Base-by-base conservation (phyloP, 2,329 filamentous ascomycete species). In the Fusarium mangiferae region DNA sequence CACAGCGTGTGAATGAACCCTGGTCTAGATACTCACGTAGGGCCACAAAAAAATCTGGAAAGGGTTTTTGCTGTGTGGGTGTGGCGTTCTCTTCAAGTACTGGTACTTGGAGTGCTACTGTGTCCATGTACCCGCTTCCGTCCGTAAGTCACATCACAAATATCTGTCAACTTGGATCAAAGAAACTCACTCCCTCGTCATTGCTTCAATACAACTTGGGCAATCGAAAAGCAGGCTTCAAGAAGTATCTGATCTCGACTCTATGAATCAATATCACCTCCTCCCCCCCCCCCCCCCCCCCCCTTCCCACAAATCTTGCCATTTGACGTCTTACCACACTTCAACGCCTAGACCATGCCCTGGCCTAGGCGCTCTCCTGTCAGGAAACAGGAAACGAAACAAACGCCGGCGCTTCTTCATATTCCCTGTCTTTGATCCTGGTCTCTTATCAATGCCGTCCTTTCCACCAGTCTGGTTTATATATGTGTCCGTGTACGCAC, bases 311-410 rank as follows among this genome's bases (percentile, higher is more conserved):
- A 64, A 62, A 54, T 67, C 45, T 67, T 35, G 45, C 46, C 52
- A 63, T 58, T 41, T 72, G 48, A 60, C 58, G 48, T 52, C 63
- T 60, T 72, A 68, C 69, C 51, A 67, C 61, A 56, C 68, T 52
- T 38, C 45, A 54, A 70, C 26, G 39, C 67, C 68, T 57, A 46
- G 62, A 26, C 65, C 54, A 58, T 62, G 39, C 54, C 61, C 65
- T 66, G 39, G 35, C 62, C 73, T 77, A 77, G 70, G 72, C 75
- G 75, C 75, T 75, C 66, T 75, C 69, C 73, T 62, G 73, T 64
- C 73, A 67, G 66, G 67, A 75, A 78, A 75, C 75, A 74, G 70
- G 67, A 78, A 78, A 78, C 75, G 75, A 78, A 78, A 78, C 76
- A 78, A 76, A 59, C 76, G 75, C 75, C 58, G 68, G 76, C 76